These are phyloP conservation scores for Solanum clarkiae DNA, from an alignment of 257 asterid species.

Conservation along the genomic window DNA sequence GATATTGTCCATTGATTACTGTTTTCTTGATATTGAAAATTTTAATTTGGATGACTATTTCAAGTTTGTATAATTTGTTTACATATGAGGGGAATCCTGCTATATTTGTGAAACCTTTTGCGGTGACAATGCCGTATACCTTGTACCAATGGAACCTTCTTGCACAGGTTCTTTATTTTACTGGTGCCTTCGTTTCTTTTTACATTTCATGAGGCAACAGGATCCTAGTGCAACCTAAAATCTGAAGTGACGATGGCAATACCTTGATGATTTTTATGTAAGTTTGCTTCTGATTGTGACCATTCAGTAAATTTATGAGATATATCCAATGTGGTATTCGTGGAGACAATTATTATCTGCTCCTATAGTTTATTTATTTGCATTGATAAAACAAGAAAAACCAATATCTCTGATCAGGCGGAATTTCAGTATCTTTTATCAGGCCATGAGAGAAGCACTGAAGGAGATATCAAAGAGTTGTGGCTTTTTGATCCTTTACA, in stretches of 20 bases:
- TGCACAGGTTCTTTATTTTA: neutral
- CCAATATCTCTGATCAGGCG: neutral
- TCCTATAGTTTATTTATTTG: neutral
- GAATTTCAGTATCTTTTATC: neutral
- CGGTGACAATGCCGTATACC: neutral
- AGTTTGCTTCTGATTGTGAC: neutral
- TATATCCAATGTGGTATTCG: neutral
- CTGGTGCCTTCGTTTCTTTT: neutral
- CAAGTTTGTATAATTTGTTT: neutral
- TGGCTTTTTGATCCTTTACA: neutral
- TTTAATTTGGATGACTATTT: neutral
- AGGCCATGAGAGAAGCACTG: neutral
- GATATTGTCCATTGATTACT: neutral
- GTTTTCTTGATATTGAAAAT: neutral
- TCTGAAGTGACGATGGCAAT: neutral
- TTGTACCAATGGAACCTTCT: neutral
- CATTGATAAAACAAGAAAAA: neutral
- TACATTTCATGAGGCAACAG: neutral
- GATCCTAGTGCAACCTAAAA: neutral
- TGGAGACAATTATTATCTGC: neutral
- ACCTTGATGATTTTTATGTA: neutral
- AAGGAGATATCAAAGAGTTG: neutral
- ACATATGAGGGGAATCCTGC: neutral
- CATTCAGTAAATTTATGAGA: neutral
- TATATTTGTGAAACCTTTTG: neutral